Evolutionary conservation across 352 stramenopile genomes (phyloP), one percentile per base, ranked within the genome.

Genomic region (Phytophthora sp.): DNA sequence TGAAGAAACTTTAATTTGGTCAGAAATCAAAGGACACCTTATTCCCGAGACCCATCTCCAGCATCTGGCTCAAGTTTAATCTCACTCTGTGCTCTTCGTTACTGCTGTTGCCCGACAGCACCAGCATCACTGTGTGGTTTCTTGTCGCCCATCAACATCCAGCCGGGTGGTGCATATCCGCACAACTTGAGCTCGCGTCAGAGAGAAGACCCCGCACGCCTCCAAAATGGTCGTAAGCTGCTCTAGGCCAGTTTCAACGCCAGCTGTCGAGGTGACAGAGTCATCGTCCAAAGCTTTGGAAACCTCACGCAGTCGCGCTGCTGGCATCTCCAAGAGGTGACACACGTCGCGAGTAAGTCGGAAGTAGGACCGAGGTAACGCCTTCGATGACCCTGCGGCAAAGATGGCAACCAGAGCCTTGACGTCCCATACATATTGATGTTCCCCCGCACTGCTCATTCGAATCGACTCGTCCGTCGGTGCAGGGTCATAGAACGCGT

Each of bases 141-240:
- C 13, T 41, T 61, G 27, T 59, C 52, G 52, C 15, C 33, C 38
- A 23, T 63, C 46, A 33, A 71, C 42, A 63, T 76, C 46, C 16
- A 76, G 21, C 20, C 66, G 62, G 12, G 45, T 65, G 23, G 66
- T 58, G 57, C 71, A 75, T 64, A 79, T 79, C 53, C 42, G 42
- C 27, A 71, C 38, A 24, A 91, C 79, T 72, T 89, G 69, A 8
- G 71, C 57, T 4, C 79, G 80, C 0, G 69, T 76, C 23, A 93
- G 63, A 23, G 71, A 73, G 39, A 78, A 73, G 33, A 91, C 76
- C 27, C 70, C 70, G 39, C 84, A 88, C 7, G 81, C 80, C 42
- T 93, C 84, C 7, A 93, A 73, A 45, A 93, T 90, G 16, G 79
- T 91, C 41, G 77, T 84, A 63, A 91, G 61, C 57, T 91, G 84